These are phyloP conservation scores for Auricularia sp. DNA, from an alignment of 768 basidiomycete genomes.

Conservation along the genomic window DNA sequence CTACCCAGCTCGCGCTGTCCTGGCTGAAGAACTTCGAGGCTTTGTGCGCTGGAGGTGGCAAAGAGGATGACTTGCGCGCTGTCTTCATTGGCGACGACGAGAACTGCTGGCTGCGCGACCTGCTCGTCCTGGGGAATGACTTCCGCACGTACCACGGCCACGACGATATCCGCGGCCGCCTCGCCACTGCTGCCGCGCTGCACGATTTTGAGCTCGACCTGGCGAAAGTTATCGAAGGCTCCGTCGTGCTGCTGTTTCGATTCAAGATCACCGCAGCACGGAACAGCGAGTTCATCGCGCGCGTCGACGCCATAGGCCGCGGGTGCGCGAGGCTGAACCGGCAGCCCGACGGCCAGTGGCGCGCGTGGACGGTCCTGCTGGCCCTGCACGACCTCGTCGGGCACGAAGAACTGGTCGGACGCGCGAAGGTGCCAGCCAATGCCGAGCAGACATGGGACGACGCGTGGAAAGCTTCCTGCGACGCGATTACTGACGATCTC, in stretches of 20 bases:
- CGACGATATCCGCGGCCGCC: conserved; percentile 24
- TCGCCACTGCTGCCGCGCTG: conserved; percentile 9
- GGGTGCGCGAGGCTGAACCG: conserved; percentile 25
- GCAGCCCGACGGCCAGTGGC: conserved; percentile 20
- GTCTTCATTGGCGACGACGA: not conserved
- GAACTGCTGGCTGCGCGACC: conserved; percentile 19
- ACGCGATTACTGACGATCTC: conserved; percentile 22
- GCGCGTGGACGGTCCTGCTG: conserved; percentile 27
- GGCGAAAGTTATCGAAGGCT: not conserved
- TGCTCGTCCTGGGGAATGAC: conserved; percentile 34
- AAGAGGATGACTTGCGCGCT: not conserved
- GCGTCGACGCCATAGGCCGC: conserved; percentile 16
- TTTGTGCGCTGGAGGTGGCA: no score
- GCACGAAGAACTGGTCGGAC: conserved; percentile 13
- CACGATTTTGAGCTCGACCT: conserved; percentile 5
- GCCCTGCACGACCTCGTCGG: conserved; percentile 24
- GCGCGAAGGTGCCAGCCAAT: not conserved
- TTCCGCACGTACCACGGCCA: conserved; percentile 26
- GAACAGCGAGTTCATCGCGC: conserved; percentile 2
- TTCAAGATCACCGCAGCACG: conserved; percentile 27
- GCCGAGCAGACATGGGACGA: not conserved
- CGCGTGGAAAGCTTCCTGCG: no score
- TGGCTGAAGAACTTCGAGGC: no score
- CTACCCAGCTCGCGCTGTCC: no score
- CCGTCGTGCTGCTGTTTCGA: conserved; percentile 16